phyloP scores from a whole-genome alignment of 495 filamentous ascomycete genomes.

The Hypoxylon trugodes region DNA sequence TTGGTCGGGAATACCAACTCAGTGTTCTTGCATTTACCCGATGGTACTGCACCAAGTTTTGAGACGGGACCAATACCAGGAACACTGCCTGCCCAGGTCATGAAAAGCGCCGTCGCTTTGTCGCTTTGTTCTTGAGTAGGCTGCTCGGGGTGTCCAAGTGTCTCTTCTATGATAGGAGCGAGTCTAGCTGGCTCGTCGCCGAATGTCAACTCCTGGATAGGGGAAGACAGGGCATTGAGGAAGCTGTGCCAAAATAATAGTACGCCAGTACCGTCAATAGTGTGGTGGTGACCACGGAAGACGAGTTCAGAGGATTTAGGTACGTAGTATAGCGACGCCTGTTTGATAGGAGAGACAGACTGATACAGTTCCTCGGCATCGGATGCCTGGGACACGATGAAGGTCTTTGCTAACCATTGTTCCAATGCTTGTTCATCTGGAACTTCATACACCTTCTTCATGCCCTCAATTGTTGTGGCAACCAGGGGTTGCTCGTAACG shows the following conservation, averaged over 20 bases:
- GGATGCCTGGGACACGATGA: slow-evolving; percentile 36
- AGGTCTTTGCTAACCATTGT: slow-evolving; percentile 39
- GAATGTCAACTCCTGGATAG: slow-evolving; percentile 18
- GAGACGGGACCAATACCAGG: slow-evolving; percentile 32
- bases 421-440: slow-evolving; percentile 33
- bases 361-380: slow-evolving; percentile 32
- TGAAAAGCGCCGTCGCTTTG: slow-evolving; percentile 18
- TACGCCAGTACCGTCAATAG: slow-evolving; percentile 20
- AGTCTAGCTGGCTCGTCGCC: slow-evolving; percentile 32
- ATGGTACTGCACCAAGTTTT: slow-evolving; percentile 13
- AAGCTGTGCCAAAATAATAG: slow-evolving; percentile 32
- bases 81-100: slow-evolving; percentile 23
- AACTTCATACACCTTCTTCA: slow-evolving; percentile 39
- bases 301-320: slow-evolving; percentile 39
- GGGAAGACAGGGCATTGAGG: slow-evolving; percentile 13
- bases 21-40: slow-evolving; percentile 15
- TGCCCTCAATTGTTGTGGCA: slow-evolving; percentile 33
- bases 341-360: slow-evolving; percentile 23
- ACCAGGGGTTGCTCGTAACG: slow-evolving; percentile 43
- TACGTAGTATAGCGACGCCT: slow-evolving; percentile 41
- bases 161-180: slow-evolving; percentile 17
- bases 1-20: slow-evolving; percentile 26
- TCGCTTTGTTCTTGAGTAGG: slow-evolving; percentile 21
- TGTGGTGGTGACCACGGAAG: slow-evolving; percentile 28
- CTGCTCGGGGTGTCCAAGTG: slow-evolving; percentile 21